Conservation (phyloP, 345 rosid genomes). For the Aurinia saxatilis region DNA sequence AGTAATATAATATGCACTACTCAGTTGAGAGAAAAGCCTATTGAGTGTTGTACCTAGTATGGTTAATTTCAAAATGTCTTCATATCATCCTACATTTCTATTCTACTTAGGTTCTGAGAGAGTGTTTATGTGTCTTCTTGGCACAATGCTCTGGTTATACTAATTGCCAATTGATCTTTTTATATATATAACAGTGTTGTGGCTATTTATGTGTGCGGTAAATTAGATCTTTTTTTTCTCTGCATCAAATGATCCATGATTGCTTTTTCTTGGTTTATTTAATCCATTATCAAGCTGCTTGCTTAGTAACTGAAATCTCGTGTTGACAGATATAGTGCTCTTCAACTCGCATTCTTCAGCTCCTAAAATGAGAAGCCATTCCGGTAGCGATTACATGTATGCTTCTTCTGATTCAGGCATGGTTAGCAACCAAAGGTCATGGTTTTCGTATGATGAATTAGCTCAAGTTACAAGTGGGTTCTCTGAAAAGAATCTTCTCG, state of each 20-base stretch:
- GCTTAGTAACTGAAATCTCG: neutral
- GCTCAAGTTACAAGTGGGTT: conserved; percentile 66
- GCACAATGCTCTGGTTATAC: no score
- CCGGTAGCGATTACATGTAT: conserved; percentile 50
- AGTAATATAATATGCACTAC: conserved; percentile 43
- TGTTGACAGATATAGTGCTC: conserved; percentile 54
- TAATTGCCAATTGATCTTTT: no score
- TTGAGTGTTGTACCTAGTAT: no score
- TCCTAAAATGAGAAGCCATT: conserved; percentile 37
- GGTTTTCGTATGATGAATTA: conserved; percentile 89
- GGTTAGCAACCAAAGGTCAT: conserved; percentile 61
- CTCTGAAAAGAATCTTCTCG: conserved; percentile 66
- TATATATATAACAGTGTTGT: no score
- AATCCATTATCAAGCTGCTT: neutral
- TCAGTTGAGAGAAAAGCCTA: no score
- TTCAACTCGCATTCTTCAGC: conserved; percentile 49
- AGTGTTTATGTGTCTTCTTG: no score
- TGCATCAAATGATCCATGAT: neutral
- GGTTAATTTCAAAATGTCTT: no score
- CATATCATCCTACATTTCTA: no score
- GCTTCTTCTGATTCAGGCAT: conserved; percentile 67
- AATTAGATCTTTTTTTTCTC: no score
- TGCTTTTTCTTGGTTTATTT: neutral
- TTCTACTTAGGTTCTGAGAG: no score
- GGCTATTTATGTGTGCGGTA: no score